These are phyloP conservation scores for Apostasia shenzhenica DNA, from an alignment of 106 monocot genomes.

Conservation along the genomic window DNA sequence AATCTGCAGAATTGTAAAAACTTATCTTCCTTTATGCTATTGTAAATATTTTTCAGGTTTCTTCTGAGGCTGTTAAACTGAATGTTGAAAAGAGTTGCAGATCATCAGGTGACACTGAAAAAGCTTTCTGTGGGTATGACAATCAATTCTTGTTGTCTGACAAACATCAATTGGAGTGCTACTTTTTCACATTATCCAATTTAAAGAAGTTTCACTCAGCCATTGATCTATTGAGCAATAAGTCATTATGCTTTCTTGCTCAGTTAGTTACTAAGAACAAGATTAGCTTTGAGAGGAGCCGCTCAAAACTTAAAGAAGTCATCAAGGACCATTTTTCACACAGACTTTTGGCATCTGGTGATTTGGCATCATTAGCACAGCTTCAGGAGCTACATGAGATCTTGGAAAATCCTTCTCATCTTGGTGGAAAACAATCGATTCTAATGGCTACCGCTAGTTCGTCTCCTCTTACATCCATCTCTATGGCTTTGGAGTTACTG, in stretches of 20 bases:
- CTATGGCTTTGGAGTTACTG: constrained; percentile 29
- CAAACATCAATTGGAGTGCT: constrained; percentile 4
- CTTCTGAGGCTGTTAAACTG: constrained; percentile 26
- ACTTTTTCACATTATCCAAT: constrained; percentile 4
- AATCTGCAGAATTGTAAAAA: no score
- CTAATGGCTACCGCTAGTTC: constrained; percentile 25
- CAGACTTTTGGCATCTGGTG: constrained; percentile 14
- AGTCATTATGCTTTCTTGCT: constrained; percentile 32
- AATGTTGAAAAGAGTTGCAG: constrained; percentile 35
- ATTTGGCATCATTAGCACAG: neutral
- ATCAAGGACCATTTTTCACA: constrained; percentile 34
- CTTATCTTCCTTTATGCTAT: no score
- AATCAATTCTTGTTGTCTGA: constrained; percentile 41
- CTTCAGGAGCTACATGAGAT: constrained; percentile 35
- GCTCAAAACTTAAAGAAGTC: constrained; percentile 27
- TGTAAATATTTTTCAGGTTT: constrained; percentile 29
- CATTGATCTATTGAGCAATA: constrained; percentile 34
- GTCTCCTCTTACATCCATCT: constrained; percentile 32
- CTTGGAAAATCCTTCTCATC: constrained; percentile 35
- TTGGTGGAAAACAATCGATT: constrained; percentile 14
- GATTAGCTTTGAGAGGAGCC: constrained; percentile 26
- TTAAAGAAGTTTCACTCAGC: constrained; percentile 22
- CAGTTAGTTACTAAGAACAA: constrained; percentile 25
- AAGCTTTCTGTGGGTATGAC: constrained; percentile 33
- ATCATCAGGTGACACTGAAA: constrained; percentile 3